phyloP scores from a whole-genome alignment of 345 rosid genomes.

The Geranium brycei region DNA sequence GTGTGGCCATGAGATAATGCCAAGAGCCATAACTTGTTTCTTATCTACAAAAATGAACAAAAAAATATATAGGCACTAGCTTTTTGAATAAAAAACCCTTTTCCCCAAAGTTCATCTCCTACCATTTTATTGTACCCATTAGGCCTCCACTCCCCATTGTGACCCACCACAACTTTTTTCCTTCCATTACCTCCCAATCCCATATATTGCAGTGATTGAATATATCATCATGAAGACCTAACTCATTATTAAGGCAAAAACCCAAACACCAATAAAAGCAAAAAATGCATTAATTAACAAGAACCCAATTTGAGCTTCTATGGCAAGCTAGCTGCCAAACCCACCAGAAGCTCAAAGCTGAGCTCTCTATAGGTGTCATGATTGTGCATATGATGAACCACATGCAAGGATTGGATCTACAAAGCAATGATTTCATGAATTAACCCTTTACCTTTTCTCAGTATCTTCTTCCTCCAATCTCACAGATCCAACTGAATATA shows the following conservation, averaged over 20 bases:
- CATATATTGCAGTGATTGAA: background rate
- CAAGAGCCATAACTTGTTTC: background rate
- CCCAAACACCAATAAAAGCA: background rate
- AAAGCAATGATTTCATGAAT: background rate
- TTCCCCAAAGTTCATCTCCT: too few species aligned
- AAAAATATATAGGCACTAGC: background rate
- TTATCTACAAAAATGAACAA: background rate
- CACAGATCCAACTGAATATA: background rate
- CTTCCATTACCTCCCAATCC: background rate
- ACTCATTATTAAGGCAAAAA: background rate
- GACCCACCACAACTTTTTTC: background rate
- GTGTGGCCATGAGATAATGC: background rate
- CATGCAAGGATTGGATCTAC: background rate
- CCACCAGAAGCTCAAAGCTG: background rate
- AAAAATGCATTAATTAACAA: background rate
- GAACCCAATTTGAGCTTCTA: background rate
- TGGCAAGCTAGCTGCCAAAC: background rate
- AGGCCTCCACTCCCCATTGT: too few species aligned
- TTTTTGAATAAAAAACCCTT: too few species aligned
- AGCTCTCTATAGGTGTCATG: too few species aligned
- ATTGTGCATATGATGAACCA: background rate
- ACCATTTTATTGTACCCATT: too few species aligned
- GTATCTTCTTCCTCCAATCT: background rate
- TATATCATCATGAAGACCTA: background rate
- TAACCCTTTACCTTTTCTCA: background rate